A percentile compares a stretch with the other conserved stretches of the same genome.
Evolutionary conservation across 2,329 filamentous ascomycete species (phyloP).

Genomic region (Pochonia chlamydosporia): DNA sequence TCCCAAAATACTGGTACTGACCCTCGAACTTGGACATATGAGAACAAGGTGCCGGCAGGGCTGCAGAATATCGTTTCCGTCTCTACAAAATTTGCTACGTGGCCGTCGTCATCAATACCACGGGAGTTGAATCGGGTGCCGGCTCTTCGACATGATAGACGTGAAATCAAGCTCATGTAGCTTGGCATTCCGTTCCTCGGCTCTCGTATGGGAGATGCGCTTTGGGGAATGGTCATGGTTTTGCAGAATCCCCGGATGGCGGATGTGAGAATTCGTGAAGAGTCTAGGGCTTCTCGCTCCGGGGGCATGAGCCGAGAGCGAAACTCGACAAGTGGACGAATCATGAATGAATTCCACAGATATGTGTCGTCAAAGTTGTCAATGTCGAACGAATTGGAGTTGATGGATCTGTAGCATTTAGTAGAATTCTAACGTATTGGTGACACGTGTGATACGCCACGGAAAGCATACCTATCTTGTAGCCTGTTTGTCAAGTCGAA

Average conservation of each 20-base stretch:
- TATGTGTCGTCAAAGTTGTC: conserved; percentile 90
- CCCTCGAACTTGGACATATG: conserved; percentile 86
- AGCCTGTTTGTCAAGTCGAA: conserved; percentile 93
- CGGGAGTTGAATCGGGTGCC: conserved; percentile 96
- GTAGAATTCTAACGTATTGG: neutral
- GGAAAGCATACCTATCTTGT: conserved; percentile 64
- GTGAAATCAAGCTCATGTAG: conserved; percentile 81
- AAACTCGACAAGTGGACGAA: conserved; percentile 85
- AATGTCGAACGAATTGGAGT: conserved; percentile 76
- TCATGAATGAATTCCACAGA: conserved; percentile 98
- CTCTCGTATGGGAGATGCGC: conserved; percentile 62
- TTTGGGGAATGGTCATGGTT: conserved; percentile 78
- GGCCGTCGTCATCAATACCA: conserved; percentile 94
- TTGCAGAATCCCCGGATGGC: conserved; percentile 90
- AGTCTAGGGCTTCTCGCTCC: conserved; percentile 76
- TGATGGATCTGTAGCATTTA: conserved; percentile 48
- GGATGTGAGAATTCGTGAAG: conserved; percentile 81
- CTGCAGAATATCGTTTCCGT: conserved; percentile 91
- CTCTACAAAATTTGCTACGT: conserved; percentile 98
- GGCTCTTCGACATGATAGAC: conserved; percentile 82
- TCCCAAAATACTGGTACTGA: conserved; percentile 98
- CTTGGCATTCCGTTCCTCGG: conserved; percentile 69
- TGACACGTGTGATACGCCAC: too few relatives aligned
- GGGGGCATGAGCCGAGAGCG: conserved; percentile 70
- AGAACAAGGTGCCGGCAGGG: conserved; percentile 73